Conservation (phyloP, 2,329 filamentous ascomycete genomes). For the Epichloe sibirici region DNA sequence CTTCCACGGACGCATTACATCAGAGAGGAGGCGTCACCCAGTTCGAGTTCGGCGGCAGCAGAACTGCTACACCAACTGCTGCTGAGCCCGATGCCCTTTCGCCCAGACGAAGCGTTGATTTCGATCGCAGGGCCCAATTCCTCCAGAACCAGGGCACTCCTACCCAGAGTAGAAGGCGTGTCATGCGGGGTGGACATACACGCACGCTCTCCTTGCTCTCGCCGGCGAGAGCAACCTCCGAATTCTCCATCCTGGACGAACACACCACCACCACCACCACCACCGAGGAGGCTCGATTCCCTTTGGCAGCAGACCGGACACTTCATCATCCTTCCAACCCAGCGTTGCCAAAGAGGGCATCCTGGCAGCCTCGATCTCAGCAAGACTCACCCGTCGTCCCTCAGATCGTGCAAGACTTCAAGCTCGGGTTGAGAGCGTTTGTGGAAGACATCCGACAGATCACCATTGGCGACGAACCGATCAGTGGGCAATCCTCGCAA, state of each 20-base stretch:
- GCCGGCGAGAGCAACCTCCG: slow-evolving; percentile 37
- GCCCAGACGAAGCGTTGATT: slow-evolving; percentile 40
- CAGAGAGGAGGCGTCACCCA: slow-evolving; percentile 44
- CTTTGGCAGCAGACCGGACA: slow-evolving; percentile 18
- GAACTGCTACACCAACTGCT: slow-evolving; percentile 2
- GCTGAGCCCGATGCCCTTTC: slow-evolving; percentile 20
- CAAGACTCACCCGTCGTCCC: slow-evolving; percentile 40
- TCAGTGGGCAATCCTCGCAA: slow-evolving; percentile 36
- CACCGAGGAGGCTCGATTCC: slow-evolving; percentile 13
- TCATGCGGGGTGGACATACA: slow-evolving; percentile 56
- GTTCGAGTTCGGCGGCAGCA: slow-evolving; percentile 2
- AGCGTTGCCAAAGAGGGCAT: slow-evolving; percentile 41
- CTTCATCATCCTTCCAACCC: slow-evolving; percentile 25
- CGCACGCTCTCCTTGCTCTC: slow-evolving; percentile 70
- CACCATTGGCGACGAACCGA: slow-evolving; percentile 86
- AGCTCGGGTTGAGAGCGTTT: slow-evolving; percentile 84
- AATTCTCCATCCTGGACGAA: slow-evolving; percentile 32
- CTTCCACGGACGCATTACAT: slow-evolving; percentile 60
- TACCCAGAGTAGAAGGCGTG: slow-evolving; percentile 37
- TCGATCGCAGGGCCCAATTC: slow-evolving; percentile 62
- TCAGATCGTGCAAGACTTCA: slow-evolving; percentile 81
- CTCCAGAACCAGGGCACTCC: slow-evolving; percentile 37
- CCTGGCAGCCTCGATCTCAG: slow-evolving; percentile 43
- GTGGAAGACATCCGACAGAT: slow-evolving; percentile 91
- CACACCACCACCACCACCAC: slow-evolving; percentile 14